phyloP scores from a whole-genome alignment of 2,329 filamentous ascomycete genomes.

The Clarireedia paspali region DNA sequence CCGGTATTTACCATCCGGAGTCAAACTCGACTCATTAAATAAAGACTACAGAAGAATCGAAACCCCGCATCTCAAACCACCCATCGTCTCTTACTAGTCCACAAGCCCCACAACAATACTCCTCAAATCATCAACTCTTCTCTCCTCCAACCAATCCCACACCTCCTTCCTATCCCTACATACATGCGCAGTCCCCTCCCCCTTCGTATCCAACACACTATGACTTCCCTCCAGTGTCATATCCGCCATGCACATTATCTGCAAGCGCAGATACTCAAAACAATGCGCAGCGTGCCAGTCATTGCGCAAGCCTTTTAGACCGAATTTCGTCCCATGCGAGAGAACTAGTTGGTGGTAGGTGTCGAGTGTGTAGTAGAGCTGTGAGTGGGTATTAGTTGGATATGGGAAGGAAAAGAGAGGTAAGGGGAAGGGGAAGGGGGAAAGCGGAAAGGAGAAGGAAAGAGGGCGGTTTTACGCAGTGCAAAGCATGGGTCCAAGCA shows the following conservation, averaged over 20 bases:
- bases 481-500: conserved; percentile 30
- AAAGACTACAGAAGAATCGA: too few species aligned
- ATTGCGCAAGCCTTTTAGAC: conserved; percentile 24
- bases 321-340: conserved; percentile 18
- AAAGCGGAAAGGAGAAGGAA: neutral
- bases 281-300: conserved; percentile 28
- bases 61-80: too few species aligned
- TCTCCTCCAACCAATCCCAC: conserved; percentile 28
- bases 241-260: conserved; percentile 29
- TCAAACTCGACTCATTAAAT: too few species aligned
- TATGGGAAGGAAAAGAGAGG: neutral
- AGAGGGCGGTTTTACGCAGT: conserved; percentile 19
- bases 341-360: conserved; percentile 29
- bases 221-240: conserved; percentile 30
- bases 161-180: conserved; percentile 29
- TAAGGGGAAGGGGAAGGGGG: neutral
- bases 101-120: conserved; percentile 23
- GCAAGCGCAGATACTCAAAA: conserved; percentile 30
- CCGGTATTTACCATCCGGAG: too few species aligned
- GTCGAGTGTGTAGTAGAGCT: conserved; percentile 29
- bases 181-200: conserved; percentile 28
- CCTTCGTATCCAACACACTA: conserved; percentile 21
- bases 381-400: neutral
- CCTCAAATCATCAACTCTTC: conserved; percentile 29
- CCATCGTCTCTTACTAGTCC: neutral